phyloP scores from a whole-genome alignment of 2,329 filamentous ascomycete species.

The Aspergillus carbonarius region DNA sequence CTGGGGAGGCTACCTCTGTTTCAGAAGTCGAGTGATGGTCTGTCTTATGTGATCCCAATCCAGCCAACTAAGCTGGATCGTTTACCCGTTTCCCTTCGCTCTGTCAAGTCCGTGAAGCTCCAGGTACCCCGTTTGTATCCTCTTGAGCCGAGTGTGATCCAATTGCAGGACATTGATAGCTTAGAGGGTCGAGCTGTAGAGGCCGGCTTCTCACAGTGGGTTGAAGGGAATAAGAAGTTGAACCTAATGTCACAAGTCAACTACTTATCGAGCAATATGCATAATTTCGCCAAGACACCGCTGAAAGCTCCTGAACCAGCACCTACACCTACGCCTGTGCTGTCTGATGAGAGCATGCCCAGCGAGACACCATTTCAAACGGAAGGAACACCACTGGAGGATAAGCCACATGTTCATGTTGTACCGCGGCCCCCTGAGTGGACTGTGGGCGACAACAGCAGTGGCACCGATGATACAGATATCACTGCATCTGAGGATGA shows the following conservation, averaged over 20 bases:
- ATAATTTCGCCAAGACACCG: slow-evolving; percentile 61
- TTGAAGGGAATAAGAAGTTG: slow-evolving; percentile 57
- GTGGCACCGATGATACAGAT: slow-evolving; percentile 41
- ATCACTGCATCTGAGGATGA: slow-evolving; percentile 47
- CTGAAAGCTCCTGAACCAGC: slow-evolving; percentile 25
- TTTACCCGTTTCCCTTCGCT: slow-evolving; percentile 61
- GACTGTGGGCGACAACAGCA: slow-evolving; percentile 43
- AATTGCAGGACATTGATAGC: slow-evolving; percentile 63
- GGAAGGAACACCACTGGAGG: slow-evolving; percentile 33
- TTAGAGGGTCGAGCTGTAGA: slow-evolving; percentile 64
- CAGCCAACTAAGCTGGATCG: slow-evolving; percentile 62
- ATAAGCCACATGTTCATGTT: slow-evolving; percentile 65
- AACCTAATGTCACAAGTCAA: slow-evolving; percentile 73
- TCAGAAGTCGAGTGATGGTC: slow-evolving; percentile 67
- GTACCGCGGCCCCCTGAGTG: slow-evolving; percentile 79
- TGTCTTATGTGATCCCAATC: slow-evolving; percentile 68
- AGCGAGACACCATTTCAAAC: slow-evolving; percentile 21
- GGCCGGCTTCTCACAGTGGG: slow-evolving; percentile 62
- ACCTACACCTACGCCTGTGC: slow-evolving; percentile 1
- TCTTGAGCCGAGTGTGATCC: slow-evolving; percentile 64
- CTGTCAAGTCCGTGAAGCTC: slow-evolving; percentile 64
- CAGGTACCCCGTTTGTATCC: slow-evolving; percentile 72
- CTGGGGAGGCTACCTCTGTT: slow-evolving; percentile 68
- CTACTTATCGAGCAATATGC: slow-evolving; percentile 69
- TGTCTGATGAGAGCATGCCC: slow-evolving; percentile 11